Conservation (phyloP, 257 asterid genomes). For the Dorcoceras hygrometricum region DNA sequence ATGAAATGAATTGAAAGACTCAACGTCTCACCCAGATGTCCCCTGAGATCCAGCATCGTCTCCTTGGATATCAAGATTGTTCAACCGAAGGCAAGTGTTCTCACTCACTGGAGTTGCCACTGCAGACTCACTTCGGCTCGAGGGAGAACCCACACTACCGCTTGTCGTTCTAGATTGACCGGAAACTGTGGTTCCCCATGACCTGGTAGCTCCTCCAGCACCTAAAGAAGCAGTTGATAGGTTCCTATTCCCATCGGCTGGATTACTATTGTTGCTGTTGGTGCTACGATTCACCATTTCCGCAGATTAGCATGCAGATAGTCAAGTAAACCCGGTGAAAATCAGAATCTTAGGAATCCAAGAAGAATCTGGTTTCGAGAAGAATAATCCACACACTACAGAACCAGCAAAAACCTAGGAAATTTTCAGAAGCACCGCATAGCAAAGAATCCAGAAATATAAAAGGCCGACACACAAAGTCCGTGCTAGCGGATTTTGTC, state of each 20-base stretch:
- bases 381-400: not conserved
- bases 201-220: conserved; percentile 53
- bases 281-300: conserved; percentile 44
- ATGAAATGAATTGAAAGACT: not conserved
- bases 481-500: not conserved
- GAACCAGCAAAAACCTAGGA: not conserved
- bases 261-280: conserved; percentile 28
- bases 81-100: conserved; percentile 40
- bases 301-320: conserved; percentile 24
- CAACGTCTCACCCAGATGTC: conserved; percentile 59
- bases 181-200: conserved; percentile 68
- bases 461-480: not conserved
- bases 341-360: not conserved
- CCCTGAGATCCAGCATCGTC: conserved; percentile 72
- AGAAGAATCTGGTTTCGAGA: not conserved
- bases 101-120: conserved; percentile 60
- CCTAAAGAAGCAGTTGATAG: conserved; percentile 39
- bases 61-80: conserved; percentile 64
- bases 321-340: not conserved
- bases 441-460: not conserved
- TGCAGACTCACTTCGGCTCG: conserved; percentile 74
- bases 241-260: conserved; percentile 51
- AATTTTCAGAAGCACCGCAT: not conserved
- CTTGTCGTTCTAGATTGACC: conserved; percentile 78
- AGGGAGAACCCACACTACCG: conserved; percentile 77